These are phyloP conservation scores for Manihot esculenta DNA, from an alignment of 441 rosid genomes.

Conservation along the genomic window DNA sequence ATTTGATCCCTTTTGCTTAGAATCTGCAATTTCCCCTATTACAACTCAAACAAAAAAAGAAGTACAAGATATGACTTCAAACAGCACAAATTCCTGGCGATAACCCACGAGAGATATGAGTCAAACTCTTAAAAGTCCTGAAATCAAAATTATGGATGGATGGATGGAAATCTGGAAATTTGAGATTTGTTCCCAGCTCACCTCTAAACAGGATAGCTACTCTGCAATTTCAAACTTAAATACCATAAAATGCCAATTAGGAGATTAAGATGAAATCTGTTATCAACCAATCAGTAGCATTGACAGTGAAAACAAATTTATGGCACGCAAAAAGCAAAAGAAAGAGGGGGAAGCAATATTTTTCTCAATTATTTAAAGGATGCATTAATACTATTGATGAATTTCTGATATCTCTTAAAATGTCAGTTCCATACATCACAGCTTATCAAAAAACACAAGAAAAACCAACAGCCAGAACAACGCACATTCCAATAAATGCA, in stretches of 20 bases:
- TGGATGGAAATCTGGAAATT: neutral
- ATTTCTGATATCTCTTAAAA: neutral
- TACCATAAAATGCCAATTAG: neutral
- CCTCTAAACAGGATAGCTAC: conserved; percentile 1
- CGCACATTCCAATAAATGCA: neutral
- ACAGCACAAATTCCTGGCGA: neutral
- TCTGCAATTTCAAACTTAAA: neutral
- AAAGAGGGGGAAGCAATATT: too few species aligned
- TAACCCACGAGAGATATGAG: neutral
- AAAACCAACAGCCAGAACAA: neutral
- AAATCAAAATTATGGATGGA: neutral
- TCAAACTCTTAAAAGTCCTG: neutral
- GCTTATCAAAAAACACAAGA: neutral
- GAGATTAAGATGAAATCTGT: neutral
- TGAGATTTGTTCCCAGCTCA: neutral
- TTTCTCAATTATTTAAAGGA: too few species aligned
- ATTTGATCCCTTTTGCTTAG: neutral
- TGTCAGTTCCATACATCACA: neutral
- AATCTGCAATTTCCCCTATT: neutral
- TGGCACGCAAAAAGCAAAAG: neutral
- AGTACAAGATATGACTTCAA: neutral
- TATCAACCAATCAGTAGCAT: neutral
- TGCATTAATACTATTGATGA: neutral
- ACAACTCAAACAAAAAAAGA: neutral
- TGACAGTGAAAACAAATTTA: neutral